phyloP scores from a whole-genome alignment of 768 basidiomycete species.

The Psilocybe cubensis region DNA sequence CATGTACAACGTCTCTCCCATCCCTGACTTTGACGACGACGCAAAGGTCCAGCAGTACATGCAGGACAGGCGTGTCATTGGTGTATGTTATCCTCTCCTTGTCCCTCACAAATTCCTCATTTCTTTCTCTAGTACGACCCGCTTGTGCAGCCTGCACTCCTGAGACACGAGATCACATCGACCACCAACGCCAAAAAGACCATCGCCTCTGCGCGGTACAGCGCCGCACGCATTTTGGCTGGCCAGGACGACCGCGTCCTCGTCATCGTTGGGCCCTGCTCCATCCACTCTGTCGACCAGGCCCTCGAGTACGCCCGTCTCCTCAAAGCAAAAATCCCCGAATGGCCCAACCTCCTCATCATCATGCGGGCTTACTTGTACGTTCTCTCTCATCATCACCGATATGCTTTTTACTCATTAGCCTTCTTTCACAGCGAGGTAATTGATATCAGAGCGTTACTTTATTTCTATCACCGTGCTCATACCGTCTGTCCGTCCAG shows the following conservation, averaged over 20 bases:
- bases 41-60: constrained; percentile 72
- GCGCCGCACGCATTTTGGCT: constrained; percentile 76
- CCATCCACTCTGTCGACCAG: constrained; percentile 88
- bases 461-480: background rate
- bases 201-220: constrained; percentile 79
- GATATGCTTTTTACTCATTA: constrained; percentile 5
- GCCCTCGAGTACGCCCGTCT: constrained; percentile 82
- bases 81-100: constrained; percentile 52
- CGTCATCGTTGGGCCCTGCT: constrained; percentile 95
- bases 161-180: constrained; percentile 84
- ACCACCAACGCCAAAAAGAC: constrained; percentile 67
- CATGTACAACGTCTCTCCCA: constrained; percentile 62
- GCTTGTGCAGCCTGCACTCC: constrained; percentile 90
- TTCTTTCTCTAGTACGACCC: constrained; percentile 78
- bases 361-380: constrained; percentile 98
- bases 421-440: constrained; percentile 35
- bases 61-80: constrained; percentile 80
- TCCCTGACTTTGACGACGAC: constrained; percentile 67
- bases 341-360: constrained; percentile 81
- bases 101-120: background rate
- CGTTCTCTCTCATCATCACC: constrained; percentile 35
- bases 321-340: constrained; percentile 66
- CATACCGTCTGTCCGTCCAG: constrained; percentile 37
- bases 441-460: background rate
- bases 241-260: constrained; percentile 87